Evolutionary conservation across 495 filamentous ascomycete species (phyloP), one percentile per base, ranked within the genome.

Genomic region (Glonium stellatum): DNA sequence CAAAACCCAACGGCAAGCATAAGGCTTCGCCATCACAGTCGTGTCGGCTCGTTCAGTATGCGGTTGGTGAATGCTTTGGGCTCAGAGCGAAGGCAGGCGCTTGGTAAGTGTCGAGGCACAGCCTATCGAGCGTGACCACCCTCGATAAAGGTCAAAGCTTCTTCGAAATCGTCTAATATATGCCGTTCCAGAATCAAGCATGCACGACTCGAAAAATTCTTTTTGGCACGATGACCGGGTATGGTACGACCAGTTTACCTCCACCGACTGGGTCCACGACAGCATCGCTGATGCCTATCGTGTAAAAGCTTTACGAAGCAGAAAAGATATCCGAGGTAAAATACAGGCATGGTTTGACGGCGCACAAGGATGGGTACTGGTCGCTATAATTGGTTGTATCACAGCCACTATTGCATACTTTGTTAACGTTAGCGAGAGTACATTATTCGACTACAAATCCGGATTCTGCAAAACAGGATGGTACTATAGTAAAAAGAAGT

Each of bases 171-270:
- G 18, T 4, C 56, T 36, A 57, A 61, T 44, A 18, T 44, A 2
- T 44, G 1, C 39, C 18, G 13, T 44, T 44, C 18, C 39, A 53
- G 59, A 67, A 25, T 55, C 42, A 34, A 69, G 36, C 59, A 52
- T 72, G 50, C 60, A 67, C 4, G 49, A 58, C 19, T 71, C 73
- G 0, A 71, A 66, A 57, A 41, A 49, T 0, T 72, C 69, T 4
- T 47, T 72, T 47, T 70, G 61, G 54, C 51, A 62, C 12, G 90
- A 98, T 67, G 91, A 98, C 53, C 83, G 93, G 18, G 88, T 93
- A 12, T 98, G 93, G 93, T 98, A 98, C 73, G 92, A 98, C 76
- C 93, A 98, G 73, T 97, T 97, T 73, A 97, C 92, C 5, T 96
- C 89, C 10, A 97, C 92, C 65, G 93, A 98, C 72, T 97, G 92